A percentile compares a stretch with the other conserved stretches of the same genome.
phyloP scores from a whole-genome alignment of 2,329 filamentous ascomycete species.

The Xylaria sp. region DNA sequence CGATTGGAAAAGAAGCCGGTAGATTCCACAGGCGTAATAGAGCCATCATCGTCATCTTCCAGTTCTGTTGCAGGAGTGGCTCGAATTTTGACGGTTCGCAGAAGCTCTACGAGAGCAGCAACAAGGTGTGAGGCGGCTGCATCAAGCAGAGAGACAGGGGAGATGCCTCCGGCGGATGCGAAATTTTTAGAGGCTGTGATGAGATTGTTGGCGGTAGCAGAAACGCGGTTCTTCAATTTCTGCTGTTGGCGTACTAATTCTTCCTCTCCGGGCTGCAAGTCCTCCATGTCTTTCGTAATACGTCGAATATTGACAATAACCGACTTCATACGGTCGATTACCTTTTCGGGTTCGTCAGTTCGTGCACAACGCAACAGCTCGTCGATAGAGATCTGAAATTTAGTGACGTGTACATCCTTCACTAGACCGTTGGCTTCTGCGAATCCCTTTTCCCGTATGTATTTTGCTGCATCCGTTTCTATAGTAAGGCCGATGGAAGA shows the following conservation, averaged over 20 bases:
- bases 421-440: constrained; percentile 79
- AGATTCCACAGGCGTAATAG: constrained; percentile 72
- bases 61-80: constrained; percentile 79
- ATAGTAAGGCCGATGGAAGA: constrained; percentile 80
- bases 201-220: constrained; percentile 93
- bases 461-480: constrained; percentile 76
- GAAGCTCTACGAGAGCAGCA: constrained; percentile 84
- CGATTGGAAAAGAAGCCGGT: constrained; percentile 75
- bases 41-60: constrained; percentile 79
- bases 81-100: constrained; percentile 85
- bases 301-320: constrained; percentile 85
- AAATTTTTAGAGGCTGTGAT: constrained; percentile 97
- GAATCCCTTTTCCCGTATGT: constrained; percentile 74
- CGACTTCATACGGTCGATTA: constrained; percentile 87
- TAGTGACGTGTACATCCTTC: constrained; percentile 91
- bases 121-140: constrained; percentile 92
- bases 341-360: constrained; percentile 75
- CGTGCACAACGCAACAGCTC: constrained; percentile 85
- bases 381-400: constrained; percentile 94
- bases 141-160: constrained; percentile 92
- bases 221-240: constrained; percentile 83
- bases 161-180: constrained; percentile 81
- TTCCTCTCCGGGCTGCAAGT: constrained; percentile 64
- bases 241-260: constrained; percentile 67
- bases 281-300: constrained; percentile 84